These are phyloP conservation scores for Anethum foeniculum DNA, from an alignment of 140 eudicot species.

Conservation along the genomic window DNA sequence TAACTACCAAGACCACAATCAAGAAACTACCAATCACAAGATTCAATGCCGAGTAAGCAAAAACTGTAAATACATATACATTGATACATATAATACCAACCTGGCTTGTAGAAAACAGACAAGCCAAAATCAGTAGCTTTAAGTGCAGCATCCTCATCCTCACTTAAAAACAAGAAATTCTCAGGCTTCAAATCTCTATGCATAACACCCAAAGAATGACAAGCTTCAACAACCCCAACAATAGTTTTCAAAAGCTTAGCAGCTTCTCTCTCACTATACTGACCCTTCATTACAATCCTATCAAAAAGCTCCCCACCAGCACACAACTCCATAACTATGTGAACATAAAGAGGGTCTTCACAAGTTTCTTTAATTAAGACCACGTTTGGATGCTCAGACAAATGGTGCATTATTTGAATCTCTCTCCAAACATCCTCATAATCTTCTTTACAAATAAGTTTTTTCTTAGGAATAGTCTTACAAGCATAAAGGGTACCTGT, in stretches of 20 bases:
- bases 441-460: conserved; percentile 66
- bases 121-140: conserved; percentile 75
- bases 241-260: conserved; percentile 63
- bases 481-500: conserved; percentile 52
- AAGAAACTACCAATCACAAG: not conserved
- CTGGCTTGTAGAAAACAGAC: conserved; percentile 71
- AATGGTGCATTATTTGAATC: conserved; percentile 76
- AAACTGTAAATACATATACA: not conserved
- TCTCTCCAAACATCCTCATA: conserved; percentile 79
- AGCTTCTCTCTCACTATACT: conserved; percentile 75
- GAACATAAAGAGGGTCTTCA: conserved; percentile 58
- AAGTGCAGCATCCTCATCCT: conserved; percentile 57
- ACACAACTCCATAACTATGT: conserved; percentile 78
- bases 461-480: conserved; percentile 69
- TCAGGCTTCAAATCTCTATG: conserved; percentile 83
- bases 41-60: not conserved
- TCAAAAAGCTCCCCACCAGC: conserved; percentile 88
- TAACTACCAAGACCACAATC: not conserved
- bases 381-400: conserved; percentile 63
- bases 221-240: conserved; percentile 70
- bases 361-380: conserved; percentile 70
- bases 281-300: conserved; percentile 71
- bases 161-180: conserved; percentile 62
- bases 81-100: conserved; percentile 6
- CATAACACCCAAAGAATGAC: conserved; percentile 80